These are phyloP conservation scores for Phytophthora colocasiae DNA, from an alignment of 352 stramenopile genomes.

Conservation along the genomic window DNA sequence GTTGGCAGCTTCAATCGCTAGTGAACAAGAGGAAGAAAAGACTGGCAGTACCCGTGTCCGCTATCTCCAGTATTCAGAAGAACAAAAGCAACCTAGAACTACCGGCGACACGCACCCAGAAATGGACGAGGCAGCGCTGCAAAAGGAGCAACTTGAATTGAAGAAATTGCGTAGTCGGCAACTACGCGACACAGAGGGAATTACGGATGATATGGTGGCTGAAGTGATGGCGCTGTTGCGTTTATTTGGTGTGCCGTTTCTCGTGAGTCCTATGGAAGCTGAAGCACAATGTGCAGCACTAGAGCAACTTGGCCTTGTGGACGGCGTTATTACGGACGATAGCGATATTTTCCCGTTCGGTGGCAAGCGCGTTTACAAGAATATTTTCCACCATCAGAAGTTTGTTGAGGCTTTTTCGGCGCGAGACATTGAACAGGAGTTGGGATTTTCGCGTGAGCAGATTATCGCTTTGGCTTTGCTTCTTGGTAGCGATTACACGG, in stretches of 20 bases:
- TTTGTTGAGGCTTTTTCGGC: conserved; percentile 98
- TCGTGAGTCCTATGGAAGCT: conserved; percentile 99
- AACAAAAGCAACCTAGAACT: conserved; percentile 7
- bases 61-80: conserved; percentile 59
- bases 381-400: conserved; percentile 99
- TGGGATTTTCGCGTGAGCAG: conserved; percentile 93
- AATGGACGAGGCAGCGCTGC: conserved; percentile 48
- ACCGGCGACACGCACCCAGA: conserved; percentile 20
- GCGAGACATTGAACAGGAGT: conserved; percentile 92
- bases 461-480: conserved; percentile 94
- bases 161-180: conserved; percentile 84
- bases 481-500: conserved; percentile 97
- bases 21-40: conserved; percentile 35
- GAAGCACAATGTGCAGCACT: conserved; percentile 98
- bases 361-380: conserved; percentile 96
- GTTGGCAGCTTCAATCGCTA: conserved; percentile 45
- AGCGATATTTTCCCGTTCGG: conserved; percentile 96
- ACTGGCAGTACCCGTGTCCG: conserved; percentile 23
- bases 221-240: conserved; percentile 97
- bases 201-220: conserved; percentile 98
- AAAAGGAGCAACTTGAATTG: conserved; percentile 70
- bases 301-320: conserved; percentile 95
- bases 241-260: conserved; percentile 98
- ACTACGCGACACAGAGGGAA: conserved; percentile 91
- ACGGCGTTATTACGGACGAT: conserved; percentile 99